Evolutionary conservation across 2,329 filamentous ascomycete genomes (phyloP).

Genomic region (Akanthomyces uredinophilus): DNA sequence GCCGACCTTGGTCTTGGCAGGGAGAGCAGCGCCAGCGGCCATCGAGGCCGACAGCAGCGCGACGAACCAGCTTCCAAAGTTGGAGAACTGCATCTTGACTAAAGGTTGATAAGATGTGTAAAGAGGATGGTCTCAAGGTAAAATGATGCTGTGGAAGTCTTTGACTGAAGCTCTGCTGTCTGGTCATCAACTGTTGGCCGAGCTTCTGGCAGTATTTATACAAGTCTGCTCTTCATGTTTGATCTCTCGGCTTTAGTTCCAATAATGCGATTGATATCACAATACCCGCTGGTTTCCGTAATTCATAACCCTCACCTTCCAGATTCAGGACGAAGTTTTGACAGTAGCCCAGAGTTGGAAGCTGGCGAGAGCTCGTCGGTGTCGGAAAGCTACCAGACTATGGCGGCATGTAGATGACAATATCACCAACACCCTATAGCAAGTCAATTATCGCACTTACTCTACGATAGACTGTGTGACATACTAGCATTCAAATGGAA

Average conservation of each 20-base stretch:
- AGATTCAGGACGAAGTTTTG: background rate
- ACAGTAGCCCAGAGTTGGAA: background rate
- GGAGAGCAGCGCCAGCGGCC: slow-evolving; percentile 16
- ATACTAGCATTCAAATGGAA: slow-evolving; percentile 2
- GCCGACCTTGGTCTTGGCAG: background rate
- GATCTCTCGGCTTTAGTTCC: background rate
- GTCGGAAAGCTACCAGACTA: background rate
- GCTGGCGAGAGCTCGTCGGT: background rate
- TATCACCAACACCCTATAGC: background rate
- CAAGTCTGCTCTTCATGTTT: background rate
- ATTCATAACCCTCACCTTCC: background rate
- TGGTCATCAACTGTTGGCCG: background rate
- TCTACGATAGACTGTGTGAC: background rate
- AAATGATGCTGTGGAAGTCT: background rate
- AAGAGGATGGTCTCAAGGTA: background rate
- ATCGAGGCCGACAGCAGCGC: background rate
- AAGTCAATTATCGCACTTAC: background rate
- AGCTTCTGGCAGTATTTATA: background rate
- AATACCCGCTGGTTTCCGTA: background rate
- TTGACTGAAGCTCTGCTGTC: background rate
- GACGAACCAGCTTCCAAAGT: slow-evolving; percentile 11
- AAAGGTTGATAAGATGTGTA: background rate
- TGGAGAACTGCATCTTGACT: slow-evolving; percentile 5
- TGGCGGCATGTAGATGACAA: background rate
- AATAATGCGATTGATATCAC: too few species aligned